These are phyloP conservation scores for Colletotrichum nymphaeae DNA, from an alignment of 2,329 filamentous ascomycete species.

Conservation along the genomic window DNA sequence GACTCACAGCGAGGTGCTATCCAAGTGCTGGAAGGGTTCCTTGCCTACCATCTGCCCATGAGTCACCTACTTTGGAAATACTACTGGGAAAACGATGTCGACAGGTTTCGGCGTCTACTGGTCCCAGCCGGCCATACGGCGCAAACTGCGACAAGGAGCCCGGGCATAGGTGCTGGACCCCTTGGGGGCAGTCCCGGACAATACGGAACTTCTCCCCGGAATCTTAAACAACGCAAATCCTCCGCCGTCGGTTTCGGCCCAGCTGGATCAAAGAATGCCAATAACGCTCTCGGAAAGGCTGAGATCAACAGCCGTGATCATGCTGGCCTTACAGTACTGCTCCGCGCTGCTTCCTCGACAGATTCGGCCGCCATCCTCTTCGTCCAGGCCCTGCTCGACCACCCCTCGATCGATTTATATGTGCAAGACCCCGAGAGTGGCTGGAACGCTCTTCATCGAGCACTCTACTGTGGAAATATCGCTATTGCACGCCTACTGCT, in stretches of 20 bases:
- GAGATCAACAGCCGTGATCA: slow-evolving; percentile 90
- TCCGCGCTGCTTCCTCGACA: slow-evolving; percentile 84
- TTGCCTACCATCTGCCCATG: slow-evolving; percentile 71
- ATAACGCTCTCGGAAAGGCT: slow-evolving; percentile 58
- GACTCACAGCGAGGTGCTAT: slow-evolving; percentile 89
- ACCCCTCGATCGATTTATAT: slow-evolving; percentile 87
- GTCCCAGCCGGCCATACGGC: slow-evolving; percentile 73
- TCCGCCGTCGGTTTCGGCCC: slow-evolving; percentile 60
- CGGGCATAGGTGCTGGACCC: slow-evolving; percentile 53
- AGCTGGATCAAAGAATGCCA: slow-evolving; percentile 57
- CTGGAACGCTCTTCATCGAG: slow-evolving; percentile 94
- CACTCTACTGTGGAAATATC: slow-evolving; percentile 90
- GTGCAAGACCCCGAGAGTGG: slow-evolving; percentile 90
- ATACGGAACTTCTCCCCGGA: slow-evolving; percentile 62
- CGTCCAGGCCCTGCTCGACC: slow-evolving; percentile 81
- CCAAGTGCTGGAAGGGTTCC: slow-evolving; percentile 60
- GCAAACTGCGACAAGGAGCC: slow-evolving; percentile 66
- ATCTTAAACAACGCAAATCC: slow-evolving; percentile 62
- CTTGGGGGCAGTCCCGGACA: slow-evolving; percentile 53
- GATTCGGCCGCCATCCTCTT: slow-evolving; percentile 78
- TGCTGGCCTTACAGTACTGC: slow-evolving; percentile 83
- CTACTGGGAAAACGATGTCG: slow-evolving; percentile 98
- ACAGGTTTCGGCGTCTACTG: slow-evolving; percentile 90
- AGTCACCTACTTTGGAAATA: slow-evolving; percentile 97
- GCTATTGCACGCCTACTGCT: slow-evolving; percentile 86